phyloP scores from a whole-genome alignment of 2,329 filamentous ascomycete genomes.

The Aspergillus sp. region DNA sequence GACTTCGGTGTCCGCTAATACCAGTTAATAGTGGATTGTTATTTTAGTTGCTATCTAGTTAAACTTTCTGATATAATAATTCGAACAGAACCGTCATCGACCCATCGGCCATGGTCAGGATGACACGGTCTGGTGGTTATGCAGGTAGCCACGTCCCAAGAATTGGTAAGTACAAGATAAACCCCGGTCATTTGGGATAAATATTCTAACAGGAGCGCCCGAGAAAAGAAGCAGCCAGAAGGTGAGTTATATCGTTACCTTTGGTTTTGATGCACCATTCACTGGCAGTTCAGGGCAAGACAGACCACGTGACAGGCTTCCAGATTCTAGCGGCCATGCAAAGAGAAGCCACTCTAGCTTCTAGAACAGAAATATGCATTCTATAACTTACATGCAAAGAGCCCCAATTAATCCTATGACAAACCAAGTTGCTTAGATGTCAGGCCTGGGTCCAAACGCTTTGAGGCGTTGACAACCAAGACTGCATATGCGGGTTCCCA shows the following conservation, averaged over 20 bases:
- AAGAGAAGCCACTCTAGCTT: neutral
- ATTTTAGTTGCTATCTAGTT: too few species aligned
- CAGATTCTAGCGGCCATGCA: too few species aligned
- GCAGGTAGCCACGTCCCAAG: neutral
- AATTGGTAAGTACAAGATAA: neutral
- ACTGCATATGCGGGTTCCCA: slow-evolving; percentile 8
- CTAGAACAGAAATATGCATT: neutral
- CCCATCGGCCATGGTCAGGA: too few species aligned
- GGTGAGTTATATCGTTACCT: too few species aligned
- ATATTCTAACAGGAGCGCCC: too few species aligned
- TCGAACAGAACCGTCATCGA: too few species aligned
- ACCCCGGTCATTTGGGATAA: neutral
- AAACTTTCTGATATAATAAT: too few species aligned
- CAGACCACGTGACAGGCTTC: slow-evolving; percentile 2
- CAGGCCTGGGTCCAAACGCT: neutral
- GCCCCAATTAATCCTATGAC: neutral
- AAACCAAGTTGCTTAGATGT: neutral
- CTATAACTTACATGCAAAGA: neutral
- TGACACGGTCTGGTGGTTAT: neutral
- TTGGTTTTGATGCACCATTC: too few species aligned
- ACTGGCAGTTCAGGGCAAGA: slow-evolving; percentile 3
- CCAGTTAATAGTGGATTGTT: too few species aligned
- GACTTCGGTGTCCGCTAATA: too few species aligned
- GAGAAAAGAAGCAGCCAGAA: too few species aligned
- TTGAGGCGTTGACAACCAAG: neutral